Evolutionary conservation across 495 filamentous ascomycete genomes (phyloP).

Genomic region (Articulospora tetracladia): DNA sequence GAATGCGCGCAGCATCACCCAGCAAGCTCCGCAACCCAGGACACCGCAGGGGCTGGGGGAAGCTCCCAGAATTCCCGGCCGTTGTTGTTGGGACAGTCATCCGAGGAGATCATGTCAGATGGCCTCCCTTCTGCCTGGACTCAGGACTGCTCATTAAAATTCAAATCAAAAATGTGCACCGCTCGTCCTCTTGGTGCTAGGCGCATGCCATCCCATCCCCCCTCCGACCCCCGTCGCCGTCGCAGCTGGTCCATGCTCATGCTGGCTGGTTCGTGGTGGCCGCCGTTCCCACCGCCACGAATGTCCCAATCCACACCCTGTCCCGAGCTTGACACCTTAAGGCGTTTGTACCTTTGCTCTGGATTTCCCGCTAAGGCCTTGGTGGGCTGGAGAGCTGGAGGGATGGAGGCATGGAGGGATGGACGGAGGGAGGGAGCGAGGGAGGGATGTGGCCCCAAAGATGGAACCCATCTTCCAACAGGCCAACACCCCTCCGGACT

Average conservation of each 20-base stretch:
- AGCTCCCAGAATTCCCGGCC: not conserved
- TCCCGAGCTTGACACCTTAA: not conserved
- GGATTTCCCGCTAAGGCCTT: slow-evolving; percentile 1
- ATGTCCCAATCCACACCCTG: not conserved
- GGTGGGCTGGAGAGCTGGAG: not conserved
- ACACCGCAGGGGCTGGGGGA: not conserved
- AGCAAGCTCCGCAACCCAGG: not conserved
- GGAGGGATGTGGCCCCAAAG: not conserved
- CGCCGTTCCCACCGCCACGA: not conserved
- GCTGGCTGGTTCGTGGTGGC: not conserved
- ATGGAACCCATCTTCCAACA: not conserved
- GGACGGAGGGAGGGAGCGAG: too few relatives aligned
- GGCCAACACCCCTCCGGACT: not conserved
- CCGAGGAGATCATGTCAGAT: not conserved
- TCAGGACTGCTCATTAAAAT: not conserved
- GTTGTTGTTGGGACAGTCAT: not conserved
- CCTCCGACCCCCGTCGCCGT: not conserved
- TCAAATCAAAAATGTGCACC: not conserved
- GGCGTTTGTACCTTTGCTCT: slow-evolving; percentile 7
- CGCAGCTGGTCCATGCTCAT: not conserved
- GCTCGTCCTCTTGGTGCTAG: not conserved
- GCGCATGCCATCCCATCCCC: not conserved
- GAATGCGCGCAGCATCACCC: not conserved
- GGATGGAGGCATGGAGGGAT: too few relatives aligned
- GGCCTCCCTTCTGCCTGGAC: not conserved